Evolutionary conservation across 371 early-diverging fungal genomes (phyloP), one percentile per base, ranked within the genome.

Genomic region (Blakeslea trispora): DNA sequence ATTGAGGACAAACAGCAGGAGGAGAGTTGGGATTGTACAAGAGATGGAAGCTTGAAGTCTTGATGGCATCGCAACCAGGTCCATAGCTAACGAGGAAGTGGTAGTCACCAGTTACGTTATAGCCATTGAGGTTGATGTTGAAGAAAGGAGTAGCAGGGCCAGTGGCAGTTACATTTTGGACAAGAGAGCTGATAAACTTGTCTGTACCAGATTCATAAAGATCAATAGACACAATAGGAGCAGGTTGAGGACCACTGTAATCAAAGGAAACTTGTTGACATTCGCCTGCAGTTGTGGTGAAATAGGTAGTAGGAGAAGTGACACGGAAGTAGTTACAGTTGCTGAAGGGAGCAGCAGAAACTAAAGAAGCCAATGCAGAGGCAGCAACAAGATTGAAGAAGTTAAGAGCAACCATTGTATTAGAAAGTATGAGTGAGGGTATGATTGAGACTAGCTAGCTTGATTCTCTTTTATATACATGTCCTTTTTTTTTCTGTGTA

Each of bases 231-330:
- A 61, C 45, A 28, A 53, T 44, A 43, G 59, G 59, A 7, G 60
- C 54, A 43, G 57, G 57, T 1, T 32, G 11, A 17, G 32, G 14
- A 10, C 50, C 50, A 21, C 63, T 61, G 19, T 68, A 43, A 32
- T 71, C 72, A 63, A 64, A 71, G 21, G 61, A 61, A 5, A 68
- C 68, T 31, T 64, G 55, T 24, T 71, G 62, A 45, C 72, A 71
- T 54, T 68, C 60, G 22, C 68, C 68, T 3, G 68, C 64, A 14
- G 72, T 71, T 55, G 65, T 67, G 0, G 53, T 17, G 31, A 71
- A 57, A 13, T 62, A 65, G 21, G 63, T 28, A n/a, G 50, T 56
- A 14, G 72, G 72, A 18, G 72, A 68, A 0, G 72, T 71, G n/a
- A 71, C 56, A 18, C 55, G 64, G 62, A 71, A 71, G n/a, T 63